Conservation (phyloP, 140 eudicot genomes). For the Stevia rebaudiana region DNA sequence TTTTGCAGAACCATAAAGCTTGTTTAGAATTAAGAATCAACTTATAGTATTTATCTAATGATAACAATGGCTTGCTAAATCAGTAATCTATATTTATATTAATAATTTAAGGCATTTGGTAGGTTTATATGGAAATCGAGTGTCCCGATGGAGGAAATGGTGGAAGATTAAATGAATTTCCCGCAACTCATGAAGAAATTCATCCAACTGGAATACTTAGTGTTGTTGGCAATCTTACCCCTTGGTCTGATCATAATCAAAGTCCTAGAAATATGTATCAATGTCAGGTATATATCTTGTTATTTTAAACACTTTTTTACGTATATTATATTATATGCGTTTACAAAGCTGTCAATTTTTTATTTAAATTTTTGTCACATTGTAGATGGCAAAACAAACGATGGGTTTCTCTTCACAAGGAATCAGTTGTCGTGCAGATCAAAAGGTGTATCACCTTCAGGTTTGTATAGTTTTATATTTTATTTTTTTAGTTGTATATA, state of each 20-base stretch:
- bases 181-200: conserved; percentile 98
- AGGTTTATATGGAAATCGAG: conserved; percentile 96
- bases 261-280: conserved; percentile 99
- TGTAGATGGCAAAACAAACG: conserved; percentile 95
- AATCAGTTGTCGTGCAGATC: conserved; percentile 81
- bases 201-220: conserved; percentile 97
- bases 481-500: neutral
- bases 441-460: conserved; percentile 95
- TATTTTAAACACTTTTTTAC: neutral
- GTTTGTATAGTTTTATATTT: conserved; percentile 25
- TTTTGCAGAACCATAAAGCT: neutral
- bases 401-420: conserved; percentile 96
- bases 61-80: neutral
- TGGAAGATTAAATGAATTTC: conserved; percentile 53
- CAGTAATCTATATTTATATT: neutral
- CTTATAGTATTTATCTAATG: neutral
- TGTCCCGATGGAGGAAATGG: conserved; percentile 97
- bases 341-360: neutral
- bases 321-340: neutral
- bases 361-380: neutral
- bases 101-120: neutral
- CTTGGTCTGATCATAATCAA: conserved; percentile 98
- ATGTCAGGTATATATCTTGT: conserved; percentile 63
- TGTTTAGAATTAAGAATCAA: neutral
- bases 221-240: conserved; percentile 93